Percentiles rank a stretch among this genome's conserved stretches.
Conservation (phyloP, 768 basidiomycete species). For the Tephrocybe rancida region DNA sequence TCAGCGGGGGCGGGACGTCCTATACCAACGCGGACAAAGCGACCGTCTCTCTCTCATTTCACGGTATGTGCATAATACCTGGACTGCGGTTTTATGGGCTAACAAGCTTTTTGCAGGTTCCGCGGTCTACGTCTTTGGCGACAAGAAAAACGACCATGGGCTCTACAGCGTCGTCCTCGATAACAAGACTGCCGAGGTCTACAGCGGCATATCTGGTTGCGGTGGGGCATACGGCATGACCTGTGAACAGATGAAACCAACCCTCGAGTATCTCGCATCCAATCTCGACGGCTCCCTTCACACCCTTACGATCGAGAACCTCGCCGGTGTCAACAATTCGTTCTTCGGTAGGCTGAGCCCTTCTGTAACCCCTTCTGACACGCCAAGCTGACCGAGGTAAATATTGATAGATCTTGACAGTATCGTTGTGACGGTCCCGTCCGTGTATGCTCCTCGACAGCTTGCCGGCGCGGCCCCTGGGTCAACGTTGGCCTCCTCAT, state of each 20-base stretch:
- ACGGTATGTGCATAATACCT: slow-evolving; percentile 29
- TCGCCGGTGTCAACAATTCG: slow-evolving; percentile 43
- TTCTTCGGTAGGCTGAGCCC: slow-evolving; percentile 39
- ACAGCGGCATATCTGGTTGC: slow-evolving; percentile 46
- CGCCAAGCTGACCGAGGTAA: background rate
- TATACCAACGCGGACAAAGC: slow-evolving; percentile 44
- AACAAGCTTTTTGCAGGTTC: slow-evolving; percentile 31
- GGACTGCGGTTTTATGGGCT: background rate
- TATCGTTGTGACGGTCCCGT: slow-evolving; percentile 44
- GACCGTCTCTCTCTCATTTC: slow-evolving; percentile 40
- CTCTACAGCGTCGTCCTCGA: slow-evolving; percentile 44
- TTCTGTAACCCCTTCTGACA: background rate
- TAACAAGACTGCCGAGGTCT: slow-evolving; percentile 30
- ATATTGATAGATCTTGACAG: slow-evolving; percentile 47
- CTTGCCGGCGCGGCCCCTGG: slow-evolving; percentile 13
- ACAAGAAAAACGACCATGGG: slow-evolving; percentile 53
- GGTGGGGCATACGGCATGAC: slow-evolving; percentile 46
- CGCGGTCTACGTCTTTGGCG: slow-evolving; percentile 47
- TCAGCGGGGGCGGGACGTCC: slow-evolving; percentile 46
- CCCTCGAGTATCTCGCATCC: slow-evolving; percentile 42
- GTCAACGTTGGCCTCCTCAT: background rate
- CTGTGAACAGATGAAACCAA: slow-evolving; percentile 48
- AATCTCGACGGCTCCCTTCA: slow-evolving; percentile 41
- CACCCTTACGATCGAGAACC: slow-evolving; percentile 38
- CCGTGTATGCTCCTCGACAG: slow-evolving; percentile 38